Percentiles rank a stretch among this genome's conserved stretches.
phyloP scores from a whole-genome alignment of 495 filamentous ascomycete genomes.

The Penicillium pancosmium region DNA sequence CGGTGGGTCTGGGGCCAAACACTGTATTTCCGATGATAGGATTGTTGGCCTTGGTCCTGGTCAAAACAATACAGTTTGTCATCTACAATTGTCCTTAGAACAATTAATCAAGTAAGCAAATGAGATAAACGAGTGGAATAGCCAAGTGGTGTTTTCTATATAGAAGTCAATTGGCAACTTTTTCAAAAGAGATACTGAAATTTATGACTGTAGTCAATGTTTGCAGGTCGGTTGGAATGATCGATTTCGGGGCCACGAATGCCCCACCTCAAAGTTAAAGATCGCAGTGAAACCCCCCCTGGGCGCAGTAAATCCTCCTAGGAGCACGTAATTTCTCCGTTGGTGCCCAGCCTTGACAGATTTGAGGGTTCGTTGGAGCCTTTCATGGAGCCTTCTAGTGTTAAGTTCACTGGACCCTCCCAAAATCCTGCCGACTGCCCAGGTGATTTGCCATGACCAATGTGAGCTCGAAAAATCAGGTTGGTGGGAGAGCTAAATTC shows the following conservation, averaged over 20 bases:
- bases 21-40: not conserved
- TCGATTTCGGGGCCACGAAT: not conserved
- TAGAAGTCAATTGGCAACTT: not conserved
- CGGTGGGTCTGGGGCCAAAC: slow-evolving; percentile 5
- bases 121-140: not conserved
- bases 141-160: not conserved
- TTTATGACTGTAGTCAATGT: not conserved
- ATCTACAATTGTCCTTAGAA: not conserved
- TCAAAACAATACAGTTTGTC: not conserved
- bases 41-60: not conserved
- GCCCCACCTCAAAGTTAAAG: not conserved
- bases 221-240: slow-evolving; percentile 4
- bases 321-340: slow-evolving; percentile 2
- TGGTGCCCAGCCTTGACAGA: not conserved
- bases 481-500: not conserved
- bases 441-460: not conserved
- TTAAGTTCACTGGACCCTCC: not conserved
- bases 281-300: not conserved
- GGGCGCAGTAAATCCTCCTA: not conserved
- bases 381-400: not conserved
- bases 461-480: not conserved
- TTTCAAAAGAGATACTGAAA: not conserved
- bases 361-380: not conserved
- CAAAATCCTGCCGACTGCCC: not conserved
- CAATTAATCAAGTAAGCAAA: not conserved